A percentile compares a stretch with the other conserved stretches of the same genome.
These are phyloP conservation scores for Ogataea methanolica DNA, from an alignment of 805 yeast species.

Conservation along the genomic window DNA sequence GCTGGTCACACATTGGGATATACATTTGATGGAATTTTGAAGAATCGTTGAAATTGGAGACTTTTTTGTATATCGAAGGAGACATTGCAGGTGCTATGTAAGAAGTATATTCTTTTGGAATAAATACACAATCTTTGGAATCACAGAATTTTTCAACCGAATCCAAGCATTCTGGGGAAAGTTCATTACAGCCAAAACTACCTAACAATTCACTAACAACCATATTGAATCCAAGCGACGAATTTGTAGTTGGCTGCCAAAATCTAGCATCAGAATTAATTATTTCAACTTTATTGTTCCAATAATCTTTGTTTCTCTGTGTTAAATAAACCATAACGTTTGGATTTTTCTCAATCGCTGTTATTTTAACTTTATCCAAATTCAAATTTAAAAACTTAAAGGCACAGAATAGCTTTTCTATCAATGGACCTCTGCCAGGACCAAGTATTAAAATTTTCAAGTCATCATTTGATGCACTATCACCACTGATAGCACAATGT, in stretches of 20 bases:
- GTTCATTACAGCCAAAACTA: slow-evolving; percentile 89
- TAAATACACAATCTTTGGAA: slow-evolving; percentile 48
- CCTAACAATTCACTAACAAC: slow-evolving; percentile 82
- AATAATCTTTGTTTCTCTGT: slow-evolving; percentile 43
- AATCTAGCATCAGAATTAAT: slow-evolving; percentile 55
- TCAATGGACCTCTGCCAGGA: slow-evolving; percentile 84
- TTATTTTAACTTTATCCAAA: slow-evolving; percentile 28
- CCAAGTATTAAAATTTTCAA: slow-evolving; percentile 63
- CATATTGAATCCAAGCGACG: slow-evolving; percentile 40
- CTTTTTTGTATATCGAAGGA: slow-evolving; percentile 43
- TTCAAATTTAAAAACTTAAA: slow-evolving; percentile 29
- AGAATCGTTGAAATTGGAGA: slow-evolving; percentile 14
- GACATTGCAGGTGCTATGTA: slow-evolving; percentile 64
- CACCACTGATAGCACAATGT: no score
- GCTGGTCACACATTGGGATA: slow-evolving; percentile 28
- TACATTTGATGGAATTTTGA: slow-evolving; percentile 21
- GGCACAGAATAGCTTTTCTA: slow-evolving; percentile 47
- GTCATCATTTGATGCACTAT: background rate
- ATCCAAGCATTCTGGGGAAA: slow-evolving; percentile 75
- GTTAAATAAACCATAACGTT: slow-evolving; percentile 50
- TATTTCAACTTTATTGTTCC: slow-evolving; percentile 51
- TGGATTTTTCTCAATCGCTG: slow-evolving; percentile 71
- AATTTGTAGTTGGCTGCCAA: slow-evolving; percentile 32
- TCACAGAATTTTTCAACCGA: slow-evolving; percentile 38
- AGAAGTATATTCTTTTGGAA: slow-evolving; percentile 57